These are phyloP conservation scores for Edaphochlamys debaryana DNA, from an alignment of 139 green algal genomes.

Conservation along the genomic window DNA sequence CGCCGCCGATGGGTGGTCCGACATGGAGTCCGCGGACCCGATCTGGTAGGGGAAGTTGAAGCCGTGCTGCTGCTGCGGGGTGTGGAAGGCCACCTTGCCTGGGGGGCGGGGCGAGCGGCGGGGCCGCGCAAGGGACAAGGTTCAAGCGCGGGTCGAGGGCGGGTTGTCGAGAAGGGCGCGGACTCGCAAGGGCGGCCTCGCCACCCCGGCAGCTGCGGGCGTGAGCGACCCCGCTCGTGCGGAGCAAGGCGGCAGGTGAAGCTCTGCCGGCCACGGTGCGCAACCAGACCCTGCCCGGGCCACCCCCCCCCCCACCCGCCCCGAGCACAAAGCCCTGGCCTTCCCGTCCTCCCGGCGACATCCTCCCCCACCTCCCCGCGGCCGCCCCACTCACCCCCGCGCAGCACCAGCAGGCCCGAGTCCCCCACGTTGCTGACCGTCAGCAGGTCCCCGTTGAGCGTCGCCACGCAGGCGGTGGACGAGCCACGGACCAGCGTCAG, in stretches of 20 bases:
- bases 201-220: no score
- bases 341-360: not conserved
- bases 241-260: no score
- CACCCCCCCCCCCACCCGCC: not conserved
- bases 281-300: no score
- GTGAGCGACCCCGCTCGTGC: no score
- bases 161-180: no score
- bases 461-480: conserved; percentile 87
- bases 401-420: conserved; percentile 76
- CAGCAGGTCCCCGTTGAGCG: conserved; percentile 72
- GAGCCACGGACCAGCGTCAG: conserved; percentile 71
- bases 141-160: no score
- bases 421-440: conserved; percentile 90
- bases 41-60: conserved; percentile 99
- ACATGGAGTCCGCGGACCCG: conserved; percentile 50
- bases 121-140: no score
- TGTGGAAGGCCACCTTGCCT: conserved; percentile 80
- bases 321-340: not conserved
- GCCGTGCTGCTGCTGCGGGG: conserved; percentile 92
- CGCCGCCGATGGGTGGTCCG: not conserved
- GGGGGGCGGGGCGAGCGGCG: not conserved
- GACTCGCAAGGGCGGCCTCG: no score
- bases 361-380: not conserved
- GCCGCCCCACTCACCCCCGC: conserved; percentile 19
- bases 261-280: no score